Evolutionary conservation across 2,329 filamentous ascomycete genomes (phyloP), one percentile per base, ranked within the genome.

Genomic region (Colletotrichum salicis): DNA sequence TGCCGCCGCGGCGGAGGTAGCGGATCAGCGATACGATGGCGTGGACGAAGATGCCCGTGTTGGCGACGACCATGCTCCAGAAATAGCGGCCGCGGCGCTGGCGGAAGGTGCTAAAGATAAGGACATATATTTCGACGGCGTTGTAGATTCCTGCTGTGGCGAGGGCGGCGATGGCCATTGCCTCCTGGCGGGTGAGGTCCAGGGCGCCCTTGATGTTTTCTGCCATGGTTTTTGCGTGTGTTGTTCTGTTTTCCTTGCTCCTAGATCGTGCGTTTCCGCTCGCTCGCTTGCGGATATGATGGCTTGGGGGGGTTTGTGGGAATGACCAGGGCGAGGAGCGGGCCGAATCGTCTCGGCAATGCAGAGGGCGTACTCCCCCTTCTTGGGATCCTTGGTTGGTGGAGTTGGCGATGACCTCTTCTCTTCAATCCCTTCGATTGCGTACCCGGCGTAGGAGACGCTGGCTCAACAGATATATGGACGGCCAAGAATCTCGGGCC

Each of bases 21-120:
- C 67, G 60, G 79, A 90, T 89, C 2, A 89, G 84, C 59, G 83
- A 87, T 15, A 83, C 85, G 83, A 89, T 87, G 11, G 84, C 79
- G 75, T 88, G 88, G 12, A 91, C 82, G 1, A 87, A 88, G 48
- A 92, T 86, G 0, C 78, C 78, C 22, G 56, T 64, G 27, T 77
- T 76, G 24, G 77, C 73, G 55, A 75, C 68, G 8, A 79, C 8
- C 64, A 79, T 73, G 73, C 76, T 76, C 77, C 78, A 80, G 60
- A 80, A 80, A 71, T 80, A 80, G 37, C 77, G 73, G 11, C 78
- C 76, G 8, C 51, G 54, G 24, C 76, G 74, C 19, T 67, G 62
- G 64, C 75, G 73, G 71, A 79, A 79, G 64, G 75, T 77, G 67
- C 72, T 48, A 52, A 77, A 60, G 71, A 78, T 75, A 64, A 77